Base-by-base conservation (phyloP, 352 stramenopile genomes). In the Globisporangium radiosum region DNA sequence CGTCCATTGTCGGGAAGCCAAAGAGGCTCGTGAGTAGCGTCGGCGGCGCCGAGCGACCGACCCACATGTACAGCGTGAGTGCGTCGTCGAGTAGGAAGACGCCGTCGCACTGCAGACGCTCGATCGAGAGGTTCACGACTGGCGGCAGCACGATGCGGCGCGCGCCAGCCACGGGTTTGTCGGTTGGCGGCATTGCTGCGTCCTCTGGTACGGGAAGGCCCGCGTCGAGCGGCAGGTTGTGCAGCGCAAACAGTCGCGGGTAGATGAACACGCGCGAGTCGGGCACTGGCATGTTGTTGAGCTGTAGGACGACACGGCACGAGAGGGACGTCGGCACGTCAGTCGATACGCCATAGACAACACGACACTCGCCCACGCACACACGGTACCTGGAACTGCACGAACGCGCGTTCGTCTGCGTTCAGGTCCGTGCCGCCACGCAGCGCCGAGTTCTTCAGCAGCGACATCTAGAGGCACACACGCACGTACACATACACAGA, bases 41-140 rank as follows among this genome's bases (percentile, higher is more conserved):
- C 45, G 87, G 65, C 56, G 97, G 76, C 0, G 89, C 93, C 37
- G 82, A 88, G 49, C 90, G 83, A 47, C 97, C 97, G 15, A 99
- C 85, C 96, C 97, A 99, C 57, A 99, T 58, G 71, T 97, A 98
- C 63, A 99, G 76, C 56, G 91, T 88, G 37, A 98, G 56, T 40
- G 94, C 90, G 75, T 99, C 98, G 63, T 99, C 96, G 14, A 99
- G 80, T 60, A 99, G 75, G 64, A 97, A 99, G 42, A 99, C 86
- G 33, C 97, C 97, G 63, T 98, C 85, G 54, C 85, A 97, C 39
- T 87, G 78, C 38, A 99, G 72, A 8, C 85, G 80, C 65, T 98
- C 94, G 47, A 97, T 92, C 19, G 95, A 98, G 11, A 99, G 76
- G 62, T 98, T 98, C 42, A 98, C 75, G 10, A 97, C 85, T 2